Evolutionary conservation across 1,284 basidiomycete species (phyloP).

Genomic region (Agroathelia rolfsii): DNA sequence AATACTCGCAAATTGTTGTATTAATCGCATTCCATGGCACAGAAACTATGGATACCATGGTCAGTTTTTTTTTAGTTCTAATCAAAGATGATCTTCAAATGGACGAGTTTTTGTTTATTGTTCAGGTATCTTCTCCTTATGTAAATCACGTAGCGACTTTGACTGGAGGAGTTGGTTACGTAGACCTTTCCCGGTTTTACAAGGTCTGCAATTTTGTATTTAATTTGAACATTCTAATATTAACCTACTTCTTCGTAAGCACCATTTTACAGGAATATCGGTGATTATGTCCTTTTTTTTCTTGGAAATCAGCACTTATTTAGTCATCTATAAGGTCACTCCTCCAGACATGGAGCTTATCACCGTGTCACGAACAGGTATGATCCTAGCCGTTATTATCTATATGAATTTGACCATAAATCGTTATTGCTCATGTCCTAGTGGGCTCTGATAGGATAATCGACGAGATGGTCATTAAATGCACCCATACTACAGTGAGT

Average conservation of each 20-base stretch:
- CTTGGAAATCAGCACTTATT: constrained; percentile 1
- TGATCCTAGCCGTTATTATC: constrained; percentile 4
- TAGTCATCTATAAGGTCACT: constrained; percentile 23
- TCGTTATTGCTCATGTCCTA: constrained; percentile 10
- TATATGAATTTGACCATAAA: constrained; percentile 1
- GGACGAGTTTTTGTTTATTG: constrained; percentile 4
- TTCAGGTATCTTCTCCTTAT: constrained; percentile 34
- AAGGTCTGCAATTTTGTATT: constrained; percentile 19
- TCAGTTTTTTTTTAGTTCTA: constrained; percentile 10
- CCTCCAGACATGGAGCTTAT: constrained; percentile 32
- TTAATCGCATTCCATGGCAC: constrained; percentile 3
- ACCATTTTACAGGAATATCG: constrained; percentile 31
- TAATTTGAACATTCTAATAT: constrained; percentile 2
- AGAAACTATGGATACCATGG: constrained; percentile 40
- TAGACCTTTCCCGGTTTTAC: constrained; percentile 34
- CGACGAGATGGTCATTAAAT: constrained; percentile 39
- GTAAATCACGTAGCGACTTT: constrained; percentile 39
- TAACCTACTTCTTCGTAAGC: constrained; percentile 14
- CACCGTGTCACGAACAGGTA: constrained; percentile 33
- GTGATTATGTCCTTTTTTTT: constrained; percentile 9
- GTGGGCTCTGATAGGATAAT: constrained; percentile 37
- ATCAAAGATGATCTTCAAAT: too few species aligned
- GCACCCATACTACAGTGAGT: constrained; percentile 30
- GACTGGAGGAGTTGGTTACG: constrained; percentile 33
- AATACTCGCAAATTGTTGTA: background rate